Base-by-base conservation (phyloP, 1,284 basidiomycete species). In the Apiotrichum gamsii region DNA sequence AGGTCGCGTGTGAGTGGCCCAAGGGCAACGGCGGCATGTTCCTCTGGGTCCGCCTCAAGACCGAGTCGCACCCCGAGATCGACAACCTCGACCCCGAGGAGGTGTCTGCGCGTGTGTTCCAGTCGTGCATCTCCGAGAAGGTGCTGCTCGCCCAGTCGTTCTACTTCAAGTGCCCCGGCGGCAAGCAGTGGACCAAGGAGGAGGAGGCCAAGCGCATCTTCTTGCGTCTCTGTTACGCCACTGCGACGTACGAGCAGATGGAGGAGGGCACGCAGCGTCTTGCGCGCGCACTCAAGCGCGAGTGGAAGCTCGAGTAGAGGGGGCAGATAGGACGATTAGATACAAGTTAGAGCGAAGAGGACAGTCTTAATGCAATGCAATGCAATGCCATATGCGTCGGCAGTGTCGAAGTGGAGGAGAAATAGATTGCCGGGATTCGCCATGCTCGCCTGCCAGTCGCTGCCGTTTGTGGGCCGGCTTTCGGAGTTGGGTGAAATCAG, bases 11-110 rank as follows among this genome's bases (percentile, higher is more conserved):
- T 43, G 60, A 64, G 43, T 51, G 59, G 43, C 59, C 62, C 10
- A 38, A 45, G 16, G 47, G 56, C 3, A 39, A 44, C 5, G 65
- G 62, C 5, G 67, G 68, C 32, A 70, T 70, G 67, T 68, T 68
- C 60, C 47, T 65, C 53, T 68, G 59, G 57, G 44, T 68, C 29
- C 54, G 64, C 33, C 47, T 70, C 24, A 57, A 57, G 43, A 51
- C 60, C 43, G 65, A 64, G 45, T 43, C 43, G 10, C 66, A 69
- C 54, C 66, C 68, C 9, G 47, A 50, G 18, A 51, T 57, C 39
- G 30, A 32, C 11, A n/a, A 47, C 10, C 34, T 56, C 8, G 15
- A 14, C 13, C 58, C 63, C 13, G 55, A 62, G 35, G 57, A 56
- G 4, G 57, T 68, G 48, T 49, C 60, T 8, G 43, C 60, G 18